Evolutionary conservation across 106 monocot genomes (phyloP), one percentile per base, ranked within the genome.

Genomic region (Dactylorhiza incarnata): DNA sequence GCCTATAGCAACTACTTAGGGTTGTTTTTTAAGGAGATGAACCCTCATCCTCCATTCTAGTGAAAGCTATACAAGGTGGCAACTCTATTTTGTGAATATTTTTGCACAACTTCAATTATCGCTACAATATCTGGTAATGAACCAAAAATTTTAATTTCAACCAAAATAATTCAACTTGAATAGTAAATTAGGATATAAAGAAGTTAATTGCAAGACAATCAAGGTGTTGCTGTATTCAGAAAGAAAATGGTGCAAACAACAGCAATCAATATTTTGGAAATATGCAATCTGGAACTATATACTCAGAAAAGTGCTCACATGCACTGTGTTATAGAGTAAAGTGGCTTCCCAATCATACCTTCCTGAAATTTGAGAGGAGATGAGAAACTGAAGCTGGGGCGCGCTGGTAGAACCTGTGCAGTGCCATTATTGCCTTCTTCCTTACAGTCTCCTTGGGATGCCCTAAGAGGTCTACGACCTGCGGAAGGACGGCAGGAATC

Each of bases 341-440:
- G 10, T 7, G 48, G 49, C 49, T 48, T 45, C 45, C 45, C 44
- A 16, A 49, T 48, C 72, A 4, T 81, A 92, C 99, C 99, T 99
- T 99, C 76, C 86, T 76, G 77, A 99, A 99, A 78, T 94, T 86
- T 68, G 86, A 85, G 69, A 90, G 46, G 19, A 99, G 85, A 78
- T 99, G 99, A 1, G 83, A 50, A 15, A 99, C 91, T 0, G 87
- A 78, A 1, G 83, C 46, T 0, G 99, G 91, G 0, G 94, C 73
- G 45, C 82, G 84, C 83, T 92, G 99, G 67, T 99, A 81, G 83
- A 99, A 99, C 29, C 99, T 80, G 63, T 99, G 99, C 16, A 99
- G 83, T 12, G 99, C 94, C 99, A 99, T 94, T 22, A 99, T 85
- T 2, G 99, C 94, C 85, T 97, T 94, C 91, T 92, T 94, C 81